Conservation (phyloP, 345 rosid species). For the Hibiscus syriacus region DNA sequence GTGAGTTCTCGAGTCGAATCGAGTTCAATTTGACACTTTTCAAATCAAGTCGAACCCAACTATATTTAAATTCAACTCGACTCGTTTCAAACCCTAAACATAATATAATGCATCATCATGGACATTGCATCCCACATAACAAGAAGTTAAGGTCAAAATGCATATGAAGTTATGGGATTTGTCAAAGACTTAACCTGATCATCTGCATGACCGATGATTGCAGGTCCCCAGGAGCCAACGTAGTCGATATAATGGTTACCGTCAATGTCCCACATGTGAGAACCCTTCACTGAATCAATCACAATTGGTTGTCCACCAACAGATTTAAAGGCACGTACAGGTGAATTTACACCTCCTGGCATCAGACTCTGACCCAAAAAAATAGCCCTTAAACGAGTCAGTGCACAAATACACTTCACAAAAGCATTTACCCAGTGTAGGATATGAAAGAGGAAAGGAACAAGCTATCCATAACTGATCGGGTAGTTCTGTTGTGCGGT, state of each 20-base stretch:
- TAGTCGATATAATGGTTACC: slow-evolving; percentile 94
- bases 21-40: no score
- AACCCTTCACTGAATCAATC: slow-evolving; percentile 92
- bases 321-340: slow-evolving; percentile 93
- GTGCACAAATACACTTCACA: not conserved
- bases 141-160: not conserved
- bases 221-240: slow-evolving; percentile 98
- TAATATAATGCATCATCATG: not conserved
- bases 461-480: no score
- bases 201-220: slow-evolving; percentile 95
- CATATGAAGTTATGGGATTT: no score
- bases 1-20: no score
- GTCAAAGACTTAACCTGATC: no score
- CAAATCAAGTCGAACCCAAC: no score
- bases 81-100: no score
- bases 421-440: not conserved
- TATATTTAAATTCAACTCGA: no score
- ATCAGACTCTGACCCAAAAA: slow-evolving; percentile 59
- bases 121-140: not conserved
- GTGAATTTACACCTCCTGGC: slow-evolving; percentile 98
- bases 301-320: slow-evolving; percentile 93
- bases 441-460: not conserved
- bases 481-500: no score
- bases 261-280: slow-evolving; percentile 90
- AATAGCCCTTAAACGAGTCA: not conserved